Evolutionary conservation across 2,329 filamentous ascomycete species (phyloP).

Genomic region (Aschersonia sp.): DNA sequence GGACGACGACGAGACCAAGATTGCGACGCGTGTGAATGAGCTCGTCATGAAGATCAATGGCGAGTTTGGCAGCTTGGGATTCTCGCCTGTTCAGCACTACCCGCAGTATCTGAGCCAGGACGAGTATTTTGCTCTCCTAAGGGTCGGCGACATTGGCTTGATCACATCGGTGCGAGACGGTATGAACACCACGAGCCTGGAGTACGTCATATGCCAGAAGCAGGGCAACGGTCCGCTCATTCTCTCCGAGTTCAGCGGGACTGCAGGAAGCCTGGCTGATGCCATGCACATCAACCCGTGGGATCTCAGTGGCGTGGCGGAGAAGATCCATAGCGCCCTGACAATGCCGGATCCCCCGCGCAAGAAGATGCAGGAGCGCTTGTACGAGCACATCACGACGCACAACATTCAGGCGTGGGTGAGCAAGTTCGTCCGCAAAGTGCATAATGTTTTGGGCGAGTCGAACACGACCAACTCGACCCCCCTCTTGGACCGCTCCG

Average conservation of each 20-base stretch:
- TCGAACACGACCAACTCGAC: slow-evolving; percentile 65
- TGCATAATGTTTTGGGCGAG: slow-evolving; percentile 67
- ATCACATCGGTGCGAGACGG: slow-evolving; percentile 94
- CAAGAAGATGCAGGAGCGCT: slow-evolving; percentile 51
- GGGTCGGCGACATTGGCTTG: slow-evolving; percentile 77
- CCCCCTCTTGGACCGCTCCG: slow-evolving; percentile 63
- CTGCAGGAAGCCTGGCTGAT: slow-evolving; percentile 68
- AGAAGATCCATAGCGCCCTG: slow-evolving; percentile 69
- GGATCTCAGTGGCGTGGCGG: slow-evolving; percentile 74
- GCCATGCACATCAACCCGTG: slow-evolving; percentile 96
- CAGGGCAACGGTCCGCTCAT: slow-evolving; percentile 79
- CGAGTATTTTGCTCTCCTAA: slow-evolving; percentile 89
- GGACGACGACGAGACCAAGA: slow-evolving; percentile 64
- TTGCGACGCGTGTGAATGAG: slow-evolving; percentile 79
- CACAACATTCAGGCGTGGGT: slow-evolving; percentile 85
- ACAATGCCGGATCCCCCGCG: slow-evolving; percentile 58
- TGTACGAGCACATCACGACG: slow-evolving; percentile 73
- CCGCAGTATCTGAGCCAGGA: slow-evolving; percentile 81
- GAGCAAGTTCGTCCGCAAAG: slow-evolving; percentile 59
- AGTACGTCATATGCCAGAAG: slow-evolving; percentile 87
- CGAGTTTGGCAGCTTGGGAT: slow-evolving; percentile 73
- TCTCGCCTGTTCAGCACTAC: slow-evolving; percentile 86
- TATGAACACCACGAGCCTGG: slow-evolving; percentile 94
- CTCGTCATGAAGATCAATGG: slow-evolving; percentile 88
- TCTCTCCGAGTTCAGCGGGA: slow-evolving; percentile 92